Evolutionary conservation across 176 grass and related monocot genomes (phyloP), one percentile per base, ranked within the genome.

Genomic region (Oryza rufipogon): DNA sequence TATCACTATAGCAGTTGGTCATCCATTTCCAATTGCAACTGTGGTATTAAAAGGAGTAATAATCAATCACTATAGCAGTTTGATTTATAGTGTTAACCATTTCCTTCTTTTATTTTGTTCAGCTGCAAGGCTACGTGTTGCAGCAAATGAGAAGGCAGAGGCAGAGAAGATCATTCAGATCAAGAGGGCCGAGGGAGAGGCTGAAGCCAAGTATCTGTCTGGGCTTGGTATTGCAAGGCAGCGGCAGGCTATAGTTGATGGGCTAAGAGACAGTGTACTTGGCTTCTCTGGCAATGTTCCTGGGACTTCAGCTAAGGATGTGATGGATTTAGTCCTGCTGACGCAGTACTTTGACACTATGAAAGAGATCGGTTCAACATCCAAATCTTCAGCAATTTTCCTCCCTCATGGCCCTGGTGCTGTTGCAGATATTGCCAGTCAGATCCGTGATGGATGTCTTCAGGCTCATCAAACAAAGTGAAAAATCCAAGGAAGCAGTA

Each of bases 151-250:
- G 25, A 86, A 90, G 83, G 83, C 78, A 23, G 88, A 90, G 72
- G 88, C 88, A 86, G 73, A 86, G 68, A 90, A 90, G 83, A 86
- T 90, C 33, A 66, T 81, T 86, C 83, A 90, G 79, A 86, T 86
- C 33, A 90, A 90, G 56, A 86, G 83, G 46, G 88, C 83, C 36
- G 78, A 90, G 88, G 83, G 88, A 47, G 83, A 90, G 44, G 88
- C 88, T 17, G 88, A 82, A 78, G 73, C 83, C 34, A 90, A 78
- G 47, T 86, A 90, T 61, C 79, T 82, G 6, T 82, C 79, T 68
- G 79, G 83, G 8, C 56, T 90, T 78, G 88, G 79, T 61, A 90
- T 82, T 73, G 88, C 88, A 73, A 71, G 66, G 45, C 83, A 90
- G 67, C 33, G 73, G 15, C 88, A 86, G 64, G 79, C 79, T 36